These are phyloP conservation scores for Xylaria arbuscula DNA, from an alignment of 2,329 filamentous ascomycete species.

Conservation along the genomic window DNA sequence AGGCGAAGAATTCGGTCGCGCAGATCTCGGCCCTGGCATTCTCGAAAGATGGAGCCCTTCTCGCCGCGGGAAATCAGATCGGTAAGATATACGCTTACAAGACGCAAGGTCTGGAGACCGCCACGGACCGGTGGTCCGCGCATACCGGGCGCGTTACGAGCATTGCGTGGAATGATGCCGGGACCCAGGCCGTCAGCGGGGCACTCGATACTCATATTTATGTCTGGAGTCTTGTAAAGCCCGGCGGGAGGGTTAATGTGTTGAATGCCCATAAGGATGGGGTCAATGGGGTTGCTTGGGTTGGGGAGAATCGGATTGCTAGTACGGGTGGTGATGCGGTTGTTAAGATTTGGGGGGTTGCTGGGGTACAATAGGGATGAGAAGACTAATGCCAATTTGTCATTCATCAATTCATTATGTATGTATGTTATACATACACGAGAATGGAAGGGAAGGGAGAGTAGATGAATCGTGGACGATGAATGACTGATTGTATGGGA, in stretches of 20 bases:
- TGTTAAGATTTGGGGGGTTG: conserved; percentile 86
- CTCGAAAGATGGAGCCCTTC: conserved; percentile 77
- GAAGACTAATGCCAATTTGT: too few species aligned
- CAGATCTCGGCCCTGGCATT: conserved; percentile 85
- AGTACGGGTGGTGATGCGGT: conserved; percentile 89
- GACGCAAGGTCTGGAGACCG: conserved; percentile 68
- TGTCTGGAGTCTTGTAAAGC: conserved; percentile 87
- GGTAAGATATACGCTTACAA: conserved; percentile 91
- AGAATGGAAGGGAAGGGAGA: too few species aligned
- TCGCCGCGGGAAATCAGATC: conserved; percentile 84
- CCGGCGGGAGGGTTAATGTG: conserved; percentile 85
- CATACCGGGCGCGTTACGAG: conserved; percentile 68
- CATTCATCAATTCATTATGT: too few species aligned
- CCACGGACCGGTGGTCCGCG: conserved; percentile 78
- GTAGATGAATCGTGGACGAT: conserved; percentile 1
- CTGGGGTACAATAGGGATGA: conserved; percentile 60
- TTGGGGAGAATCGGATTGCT: conserved; percentile 74
- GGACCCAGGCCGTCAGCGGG: conserved; percentile 84
- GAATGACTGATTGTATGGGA: conserved; percentile 10
- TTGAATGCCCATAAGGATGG: conserved; percentile 96
- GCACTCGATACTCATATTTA: conserved; percentile 91
- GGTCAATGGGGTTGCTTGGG: conserved; percentile 88
- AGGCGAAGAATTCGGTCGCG: conserved; percentile 75
- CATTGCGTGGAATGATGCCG: conserved; percentile 80
- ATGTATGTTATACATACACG: too few species aligned